phyloP scores from a whole-genome alignment of 2,329 filamentous ascomycete genomes.

The Pseudocercospora vitis region DNA sequence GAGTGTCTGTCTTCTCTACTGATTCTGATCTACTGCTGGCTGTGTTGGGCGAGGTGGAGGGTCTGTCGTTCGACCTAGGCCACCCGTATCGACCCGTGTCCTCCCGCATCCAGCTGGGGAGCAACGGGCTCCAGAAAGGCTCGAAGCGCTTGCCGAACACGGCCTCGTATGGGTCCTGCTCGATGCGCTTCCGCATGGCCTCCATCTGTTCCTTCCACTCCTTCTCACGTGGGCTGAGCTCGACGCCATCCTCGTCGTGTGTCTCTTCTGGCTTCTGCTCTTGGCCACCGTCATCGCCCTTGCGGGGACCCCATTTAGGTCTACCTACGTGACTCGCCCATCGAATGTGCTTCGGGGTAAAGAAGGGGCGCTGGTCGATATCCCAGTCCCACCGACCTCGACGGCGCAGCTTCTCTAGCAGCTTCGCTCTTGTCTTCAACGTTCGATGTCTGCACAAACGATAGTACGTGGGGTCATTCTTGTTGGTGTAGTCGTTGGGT shows the following conservation, averaged over 20 bases:
- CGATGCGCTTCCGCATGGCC: conserved; percentile 37
- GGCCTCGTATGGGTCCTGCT: conserved; percentile 45
- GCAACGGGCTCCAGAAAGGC: conserved; percentile 37
- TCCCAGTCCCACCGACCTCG: conserved; percentile 37
- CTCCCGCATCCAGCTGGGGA: conserved; percentile 36
- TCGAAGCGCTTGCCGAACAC: conserved; percentile 45
- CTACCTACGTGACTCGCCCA: conserved; percentile 32
- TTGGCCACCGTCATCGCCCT: conserved; percentile 19
- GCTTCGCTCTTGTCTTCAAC: conserved; percentile 35
- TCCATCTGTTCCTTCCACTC: conserved; percentile 39
- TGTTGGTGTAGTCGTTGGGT: conserved; percentile 31
- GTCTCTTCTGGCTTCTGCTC: conserved; percentile 16
- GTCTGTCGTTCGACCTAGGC: conserved; percentile 20
- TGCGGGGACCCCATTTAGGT: conserved; percentile 22
- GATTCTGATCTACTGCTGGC: conserved; percentile 6
- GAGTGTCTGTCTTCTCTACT: conserved; percentile 8
- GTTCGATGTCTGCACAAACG: conserved; percentile 33
- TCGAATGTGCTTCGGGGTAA: conserved; percentile 34
- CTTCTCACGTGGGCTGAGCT: conserved; percentile 34
- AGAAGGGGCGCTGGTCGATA: conserved; percentile 29
- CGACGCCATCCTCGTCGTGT: conserved; percentile 26
- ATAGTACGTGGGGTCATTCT: conserved; percentile 36
- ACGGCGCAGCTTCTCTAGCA: conserved; percentile 35
- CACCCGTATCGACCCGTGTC: conserved; percentile 28
- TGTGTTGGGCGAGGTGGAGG: background rate